Evolutionary conservation across 2,329 filamentous ascomycete species (phyloP), one percentile per base, ranked within the genome.

Genomic region (Penicillium hordei): DNA sequence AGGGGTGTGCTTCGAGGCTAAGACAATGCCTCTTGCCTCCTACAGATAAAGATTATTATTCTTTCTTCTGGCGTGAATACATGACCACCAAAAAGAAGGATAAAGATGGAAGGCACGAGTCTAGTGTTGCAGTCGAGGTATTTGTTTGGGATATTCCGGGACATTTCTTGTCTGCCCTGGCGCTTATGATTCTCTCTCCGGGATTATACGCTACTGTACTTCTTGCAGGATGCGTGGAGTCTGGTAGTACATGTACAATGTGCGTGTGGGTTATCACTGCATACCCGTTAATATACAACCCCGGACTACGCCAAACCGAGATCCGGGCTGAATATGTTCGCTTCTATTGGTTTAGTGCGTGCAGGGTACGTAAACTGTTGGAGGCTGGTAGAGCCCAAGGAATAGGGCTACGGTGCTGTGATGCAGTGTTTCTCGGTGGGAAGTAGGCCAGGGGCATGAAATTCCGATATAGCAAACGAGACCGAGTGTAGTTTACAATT

Each of bases 231-330:
- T 49, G 17, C 17, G 44, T 39, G 23, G 38, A 43, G 46, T 46
- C 33, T 23, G 57, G 61, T 60, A 25, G 55, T 50, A 50, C 50
- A 53, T 48, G 50, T 61, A 65, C 62, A 65, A 64, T 59, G 42
- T 38, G 40, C 31, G 43, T 54, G 46, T 53, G 52, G 43, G 17
- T 23, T 31, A 49, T 52, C 46, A 57, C 59, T 48, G 60, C 58
- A 61, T 48, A 58, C 49, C 54, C 55, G 52, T 58, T 55, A 49
- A 53, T 50, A 60, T 59, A 46, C 61, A 63, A 61, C 60, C 61
- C 61, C 58, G 49, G 54, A 51, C 52, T 53, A 52, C 23, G 10
- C 56, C 54, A 60, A 62, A 36, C 51, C 51, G 31, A 38, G 21
- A 46, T 21, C 31, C 25, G 34, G 39, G 23, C 33, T 29, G n/a